Evolutionary conservation across 495 filamentous ascomycete genomes (phyloP), one percentile per base, ranked within the genome.

Genomic region (Penicillium fimorum): DNA sequence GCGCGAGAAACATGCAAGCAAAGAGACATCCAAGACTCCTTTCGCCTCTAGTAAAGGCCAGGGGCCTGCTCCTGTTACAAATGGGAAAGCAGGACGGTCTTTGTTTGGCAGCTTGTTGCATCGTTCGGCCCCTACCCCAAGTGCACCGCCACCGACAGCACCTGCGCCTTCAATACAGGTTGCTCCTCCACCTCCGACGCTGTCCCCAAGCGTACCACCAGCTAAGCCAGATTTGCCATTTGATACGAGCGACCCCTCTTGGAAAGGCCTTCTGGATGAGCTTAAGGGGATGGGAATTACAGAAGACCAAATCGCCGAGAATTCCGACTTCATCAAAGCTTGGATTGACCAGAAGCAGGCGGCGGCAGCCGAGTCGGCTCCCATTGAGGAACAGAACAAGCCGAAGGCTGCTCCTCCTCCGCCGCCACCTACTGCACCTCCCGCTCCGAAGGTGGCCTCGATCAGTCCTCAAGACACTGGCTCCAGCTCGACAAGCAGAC

Each of bases 291-390:
- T 96, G 86, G 94, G 93, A 4, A 89, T 97, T 43, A 95, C 89
- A 2, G 89, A 94, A 63, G 93, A 96, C 65, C 87, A 94, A 61
- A 94, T 97, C 54, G 86, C 84, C 51, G 89, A 95, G 54, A 92
- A 97, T 64, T 87, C 91, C 40, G 93, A 96, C 50, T 97, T 97
- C 62, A 98, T 97, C 70, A 90, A 93, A 70, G 79, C 85, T 17
- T 98, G 94, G 64, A 87, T 97, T 61, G 87, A 87, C 60, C 82
- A 94, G 69, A 84, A 91, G 62, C 89, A 93, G 69, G 80, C 80
- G 29, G 62, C 73, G 73, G 59, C 73, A 45, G 68, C 72, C 61
- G 53, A 62, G 33, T 55, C 68, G 29, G 55, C 66, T 25, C 47
- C 71, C 15, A 40, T 43, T 42, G 65, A 70, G 32, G 67, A 78